phyloP scores from a whole-genome alignment of 177 flowering plant species.

The Vitis hybrid region DNA sequence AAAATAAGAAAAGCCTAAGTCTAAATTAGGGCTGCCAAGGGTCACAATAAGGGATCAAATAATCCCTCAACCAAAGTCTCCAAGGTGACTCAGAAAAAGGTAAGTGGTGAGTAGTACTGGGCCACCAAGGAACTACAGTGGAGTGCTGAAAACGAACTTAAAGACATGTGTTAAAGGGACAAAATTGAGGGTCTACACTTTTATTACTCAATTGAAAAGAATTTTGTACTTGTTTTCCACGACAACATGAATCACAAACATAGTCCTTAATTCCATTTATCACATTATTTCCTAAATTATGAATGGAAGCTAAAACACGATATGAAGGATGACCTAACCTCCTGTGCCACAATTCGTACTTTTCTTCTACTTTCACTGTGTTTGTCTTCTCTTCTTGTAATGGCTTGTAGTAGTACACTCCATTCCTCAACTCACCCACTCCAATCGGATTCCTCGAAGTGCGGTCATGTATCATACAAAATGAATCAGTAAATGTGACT shows the following conservation, averaged over 20 bases:
- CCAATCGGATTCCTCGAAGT: neutral
- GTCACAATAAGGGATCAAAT: too few species aligned
- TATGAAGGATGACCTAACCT: neutral
- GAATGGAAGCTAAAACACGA: neutral
- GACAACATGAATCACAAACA: neutral
- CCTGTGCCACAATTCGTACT: too few species aligned
- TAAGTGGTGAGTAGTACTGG: too few species aligned
- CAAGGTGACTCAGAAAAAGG: too few species aligned
- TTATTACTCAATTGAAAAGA: neutral
- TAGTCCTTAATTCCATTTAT: neutral
- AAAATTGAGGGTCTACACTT: too few species aligned
- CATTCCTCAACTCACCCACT: neutral
- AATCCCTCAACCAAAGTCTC: too few species aligned
- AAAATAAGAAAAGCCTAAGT: too few species aligned
- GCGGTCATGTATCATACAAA: neutral
- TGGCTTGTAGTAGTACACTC: neutral
- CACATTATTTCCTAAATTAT: neutral
- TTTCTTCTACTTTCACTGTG: neutral
- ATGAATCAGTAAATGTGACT: neutral
- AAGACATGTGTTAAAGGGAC: too few species aligned
- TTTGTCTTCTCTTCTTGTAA: neutral
- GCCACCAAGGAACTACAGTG: too few species aligned
- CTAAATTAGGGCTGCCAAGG: too few species aligned
- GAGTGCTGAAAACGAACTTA: too few species aligned
- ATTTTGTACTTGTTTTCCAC: neutral